Evolutionary conservation across 495 filamentous ascomycete species (phyloP), one percentile per base, ranked within the genome.

Genomic region (Hypoxylon rickii): DNA sequence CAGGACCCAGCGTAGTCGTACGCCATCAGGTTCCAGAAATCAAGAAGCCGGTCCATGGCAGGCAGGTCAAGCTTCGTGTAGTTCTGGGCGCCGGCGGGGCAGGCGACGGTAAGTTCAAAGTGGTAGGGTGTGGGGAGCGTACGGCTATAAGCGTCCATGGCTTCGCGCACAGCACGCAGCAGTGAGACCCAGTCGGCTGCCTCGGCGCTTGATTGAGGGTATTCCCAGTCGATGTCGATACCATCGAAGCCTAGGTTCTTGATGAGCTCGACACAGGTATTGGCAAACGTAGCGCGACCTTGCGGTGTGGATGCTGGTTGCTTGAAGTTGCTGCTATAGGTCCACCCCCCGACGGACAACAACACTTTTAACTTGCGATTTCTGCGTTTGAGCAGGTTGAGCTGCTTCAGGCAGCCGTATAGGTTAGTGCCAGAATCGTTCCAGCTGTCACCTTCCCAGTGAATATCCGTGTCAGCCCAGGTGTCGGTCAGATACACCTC

Each of bases 261-360:
- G 66, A 95, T 73, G 13, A 96, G 71, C 37, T 81, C 73, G 6
- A 92, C 83, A 31, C 89, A 80, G 41, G 79, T 81, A 11, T 74
- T 69, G 10, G 89, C 92, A 73, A 96, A 95, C 1, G 48, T 79
- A n/a, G 74, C 71, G 31, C 82, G 79, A 17, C 83, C 89, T n/a
- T 74, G 66, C 0, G 76, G 73, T 0, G 84, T 88, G 1, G 83
- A 86, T 3, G 88, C 83, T 0, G 92, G 89, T 32, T 78, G 78
- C 15, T 83, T 79, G 68, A 99, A 96, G 72, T 96, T 95, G 66
- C 82, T 71, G 44, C 88, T 89, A 70, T 97, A 97, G 0, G 92
- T 96, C 94, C 95, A 97, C 21, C 94, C 94, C 53, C 94, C 94
- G 58, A 99, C 94, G 39, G 89, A 95, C 10, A 99, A 83, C 7